Evolutionary conservation across 2,329 filamentous ascomycete species (phyloP).

Genomic region (Thermothelomyces thermophilus): DNA sequence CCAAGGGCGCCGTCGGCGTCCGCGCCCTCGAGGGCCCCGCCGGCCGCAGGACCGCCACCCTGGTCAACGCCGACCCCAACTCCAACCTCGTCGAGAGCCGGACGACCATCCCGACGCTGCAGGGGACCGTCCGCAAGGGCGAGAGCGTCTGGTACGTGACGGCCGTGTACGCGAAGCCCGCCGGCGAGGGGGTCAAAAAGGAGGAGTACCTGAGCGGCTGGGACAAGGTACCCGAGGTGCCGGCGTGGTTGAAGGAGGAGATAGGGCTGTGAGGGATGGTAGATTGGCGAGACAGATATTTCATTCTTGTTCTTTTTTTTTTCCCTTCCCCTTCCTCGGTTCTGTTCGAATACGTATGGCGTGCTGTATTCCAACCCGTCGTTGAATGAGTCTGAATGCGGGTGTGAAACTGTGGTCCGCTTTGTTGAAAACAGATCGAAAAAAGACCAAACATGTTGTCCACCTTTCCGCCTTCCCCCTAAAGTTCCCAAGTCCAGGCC

Average conservation of each 20-base stretch:
- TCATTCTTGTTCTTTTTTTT: too few species aligned
- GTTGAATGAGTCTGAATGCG: conserved; percentile 11
- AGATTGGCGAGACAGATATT: too few species aligned
- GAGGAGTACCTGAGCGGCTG: conserved; percentile 54
- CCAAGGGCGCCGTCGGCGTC: conserved; percentile 51
- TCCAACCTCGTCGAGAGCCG: conserved; percentile 68
- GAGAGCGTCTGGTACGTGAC: conserved; percentile 61
- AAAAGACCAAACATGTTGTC: too few species aligned
- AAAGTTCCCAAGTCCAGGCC: too few species aligned
- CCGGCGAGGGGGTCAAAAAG: conserved; percentile 44
- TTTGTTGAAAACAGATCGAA: neutral
- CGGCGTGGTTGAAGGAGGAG: conserved; percentile 52
- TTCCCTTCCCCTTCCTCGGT: too few species aligned
- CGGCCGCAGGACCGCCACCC: conserved; percentile 48
- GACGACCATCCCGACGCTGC: conserved; percentile 64
- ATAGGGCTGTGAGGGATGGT: conserved; percentile 29
- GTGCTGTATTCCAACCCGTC: conserved; percentile 1
- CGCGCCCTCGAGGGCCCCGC: conserved; percentile 45
- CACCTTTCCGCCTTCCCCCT: too few species aligned
- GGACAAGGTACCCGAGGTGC: conserved; percentile 51
- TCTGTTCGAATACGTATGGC: neutral
- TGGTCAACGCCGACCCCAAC: conserved; percentile 72
- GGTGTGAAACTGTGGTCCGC: neutral
- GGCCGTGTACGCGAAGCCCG: conserved; percentile 64
- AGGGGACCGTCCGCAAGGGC: conserved; percentile 52